A percentile compares a stretch with the other conserved stretches of the same genome.
Evolutionary conservation across 1,139 yeast genomes (phyloP).

Genomic region (Suhomyces terraborum): DNA sequence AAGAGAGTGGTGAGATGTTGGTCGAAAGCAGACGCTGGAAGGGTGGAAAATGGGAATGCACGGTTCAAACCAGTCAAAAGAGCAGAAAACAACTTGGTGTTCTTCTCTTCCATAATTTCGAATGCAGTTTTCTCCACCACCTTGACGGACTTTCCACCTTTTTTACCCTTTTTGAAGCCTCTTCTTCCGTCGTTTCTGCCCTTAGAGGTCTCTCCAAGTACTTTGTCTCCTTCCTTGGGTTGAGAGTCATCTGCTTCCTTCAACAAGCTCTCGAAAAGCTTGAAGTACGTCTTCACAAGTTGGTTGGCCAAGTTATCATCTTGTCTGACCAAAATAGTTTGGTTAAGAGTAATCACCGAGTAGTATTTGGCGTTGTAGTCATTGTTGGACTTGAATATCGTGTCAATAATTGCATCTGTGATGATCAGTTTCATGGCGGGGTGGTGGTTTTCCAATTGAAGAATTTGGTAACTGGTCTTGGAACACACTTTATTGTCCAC

Average conservation of each 20-base stretch:
- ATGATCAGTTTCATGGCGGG: constrained; percentile 93
- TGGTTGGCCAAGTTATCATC: constrained; percentile 80
- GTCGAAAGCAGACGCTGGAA: constrained; percentile 72
- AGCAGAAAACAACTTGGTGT: constrained; percentile 84
- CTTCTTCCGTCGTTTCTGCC: constrained; percentile 59
- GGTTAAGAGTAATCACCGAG: constrained; percentile 84
- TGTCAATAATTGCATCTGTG: constrained; percentile 77
- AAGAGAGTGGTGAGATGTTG: constrained; percentile 82
- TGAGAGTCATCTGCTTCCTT: constrained; percentile 48
- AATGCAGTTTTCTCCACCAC: constrained; percentile 62
- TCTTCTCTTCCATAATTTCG: constrained; percentile 80
- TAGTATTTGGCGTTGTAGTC: constrained; percentile 91
- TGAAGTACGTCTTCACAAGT: constrained; percentile 80
- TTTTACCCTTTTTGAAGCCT: constrained; percentile 53
- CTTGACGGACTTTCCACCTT: constrained; percentile 82
- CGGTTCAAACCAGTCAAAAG: constrained; percentile 93
- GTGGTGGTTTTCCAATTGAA: constrained; percentile 84
- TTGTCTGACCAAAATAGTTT: constrained; percentile 79
- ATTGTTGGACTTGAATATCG: constrained; percentile 69
- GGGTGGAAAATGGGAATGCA: constrained; percentile 88
- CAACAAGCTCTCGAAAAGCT: constrained; percentile 80
- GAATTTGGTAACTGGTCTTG: constrained; percentile 77
- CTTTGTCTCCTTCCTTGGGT: constrained; percentile 40
- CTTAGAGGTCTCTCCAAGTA: constrained; percentile 43
- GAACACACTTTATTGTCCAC: constrained; percentile 88